Conservation (phyloP, 2,329 filamentous ascomycete species). For the Fusarium nisikadoi region DNA sequence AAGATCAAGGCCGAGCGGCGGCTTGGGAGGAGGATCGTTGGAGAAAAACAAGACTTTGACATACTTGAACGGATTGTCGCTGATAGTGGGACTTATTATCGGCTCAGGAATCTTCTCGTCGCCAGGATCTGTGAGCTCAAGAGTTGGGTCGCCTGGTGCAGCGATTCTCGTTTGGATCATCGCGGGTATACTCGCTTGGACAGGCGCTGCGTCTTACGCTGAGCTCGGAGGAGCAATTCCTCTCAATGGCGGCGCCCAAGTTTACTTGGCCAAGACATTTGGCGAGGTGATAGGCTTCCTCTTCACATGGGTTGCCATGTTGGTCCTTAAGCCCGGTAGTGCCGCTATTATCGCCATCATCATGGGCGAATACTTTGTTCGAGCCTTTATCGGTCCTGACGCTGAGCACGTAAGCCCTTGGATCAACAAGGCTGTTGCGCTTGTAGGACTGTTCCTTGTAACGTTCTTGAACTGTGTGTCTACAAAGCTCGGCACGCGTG, state of each 20-base stretch:
- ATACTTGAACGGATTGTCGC: constrained; percentile 89
- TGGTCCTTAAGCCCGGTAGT: constrained; percentile 92
- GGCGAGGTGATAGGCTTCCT: constrained; percentile 92
- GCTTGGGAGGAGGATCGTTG: constrained; percentile 78
- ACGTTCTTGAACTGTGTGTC: constrained; percentile 91
- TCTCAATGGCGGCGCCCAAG: constrained; percentile 91
- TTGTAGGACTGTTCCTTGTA: constrained; percentile 79
- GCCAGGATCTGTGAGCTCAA: constrained; percentile 89
- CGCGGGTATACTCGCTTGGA: constrained; percentile 94
- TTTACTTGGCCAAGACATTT: constrained; percentile 96
- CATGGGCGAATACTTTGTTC: constrained; percentile 96
- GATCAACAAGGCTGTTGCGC: constrained; percentile 89
- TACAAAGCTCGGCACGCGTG: constrained; percentile 84
- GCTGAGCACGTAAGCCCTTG: constrained; percentile 83
- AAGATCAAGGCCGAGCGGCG: constrained; percentile 56
- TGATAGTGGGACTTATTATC: constrained; percentile 94
- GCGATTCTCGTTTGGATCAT: constrained; percentile 91
- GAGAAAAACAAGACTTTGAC: constrained; percentile 97
- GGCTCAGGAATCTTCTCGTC: constrained; percentile 97
- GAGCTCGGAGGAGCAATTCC: constrained; percentile 96
- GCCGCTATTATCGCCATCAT: constrained; percentile 97
- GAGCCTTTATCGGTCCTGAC: constrained; percentile 87
- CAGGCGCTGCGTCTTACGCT: constrained; percentile 92
- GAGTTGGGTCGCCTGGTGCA: constrained; percentile 90
- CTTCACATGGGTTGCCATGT: constrained; percentile 95